Evolutionary conservation across 768 basidiomycete species (phyloP).

Genomic region (Naganishia randhawae): DNA sequence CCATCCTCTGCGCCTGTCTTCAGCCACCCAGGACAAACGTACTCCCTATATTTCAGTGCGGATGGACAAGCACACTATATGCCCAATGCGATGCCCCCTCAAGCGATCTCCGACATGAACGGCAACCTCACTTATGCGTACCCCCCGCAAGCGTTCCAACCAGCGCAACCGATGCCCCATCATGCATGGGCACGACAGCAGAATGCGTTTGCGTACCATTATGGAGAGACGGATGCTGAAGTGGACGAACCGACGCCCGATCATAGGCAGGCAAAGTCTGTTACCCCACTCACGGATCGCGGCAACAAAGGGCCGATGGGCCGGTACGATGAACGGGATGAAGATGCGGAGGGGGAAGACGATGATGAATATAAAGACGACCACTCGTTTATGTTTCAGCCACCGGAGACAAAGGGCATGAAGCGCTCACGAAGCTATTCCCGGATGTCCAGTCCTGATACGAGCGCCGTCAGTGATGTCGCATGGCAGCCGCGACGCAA

Average conservation of each 20-base stretch:
- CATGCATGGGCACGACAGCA: constrained; percentile 17
- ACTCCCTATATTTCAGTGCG: constrained; percentile 10
- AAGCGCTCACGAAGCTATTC: constrained; percentile 1
- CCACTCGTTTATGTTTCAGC: not conserved
- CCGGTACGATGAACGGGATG: not conserved
- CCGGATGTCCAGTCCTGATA: not conserved
- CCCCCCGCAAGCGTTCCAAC: constrained; percentile 15
- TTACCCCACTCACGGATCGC: not conserved
- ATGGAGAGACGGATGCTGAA: constrained; percentile 23
- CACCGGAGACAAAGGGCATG: not conserved
- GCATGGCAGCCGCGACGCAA: constrained; percentile 21
- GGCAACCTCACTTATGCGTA: constrained; percentile 14
- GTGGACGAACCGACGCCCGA: constrained; percentile 24
- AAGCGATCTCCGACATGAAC: constrained; percentile 15
- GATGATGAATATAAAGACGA: not conserved
- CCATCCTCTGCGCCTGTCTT: not conserved
- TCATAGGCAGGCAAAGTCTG: not conserved
- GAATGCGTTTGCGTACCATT: constrained; percentile 27
- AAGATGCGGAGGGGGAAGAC: not conserved
- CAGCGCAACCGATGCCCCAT: constrained; percentile 7
- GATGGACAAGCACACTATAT: constrained; percentile 16
- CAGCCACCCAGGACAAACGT: not conserved
- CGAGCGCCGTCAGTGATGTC: constrained; percentile 1
- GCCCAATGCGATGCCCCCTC: constrained; percentile 2
- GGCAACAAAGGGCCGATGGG: not conserved